Evolutionary conservation across 176 grass and related monocot genomes (phyloP).

Genomic region (Musa itinerans): DNA sequence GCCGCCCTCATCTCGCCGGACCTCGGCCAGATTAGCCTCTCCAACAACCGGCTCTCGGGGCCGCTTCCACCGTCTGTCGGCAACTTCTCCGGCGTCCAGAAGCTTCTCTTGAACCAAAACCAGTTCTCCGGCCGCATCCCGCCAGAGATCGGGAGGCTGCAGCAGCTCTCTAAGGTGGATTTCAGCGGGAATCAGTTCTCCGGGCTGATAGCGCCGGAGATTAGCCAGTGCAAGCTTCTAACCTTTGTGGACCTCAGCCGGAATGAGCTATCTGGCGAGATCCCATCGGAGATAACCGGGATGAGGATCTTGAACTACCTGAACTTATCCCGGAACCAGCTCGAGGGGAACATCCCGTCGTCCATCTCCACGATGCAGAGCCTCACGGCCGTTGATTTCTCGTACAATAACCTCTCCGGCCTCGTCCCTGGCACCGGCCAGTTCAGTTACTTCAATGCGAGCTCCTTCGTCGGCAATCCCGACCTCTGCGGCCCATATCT

Average conservation of each 20-base stretch:
- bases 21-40: constrained; percentile 12
- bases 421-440: constrained; percentile 62
- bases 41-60: constrained; percentile 20
- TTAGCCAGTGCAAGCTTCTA: constrained; percentile 10
- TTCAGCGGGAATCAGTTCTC: constrained; percentile 26
- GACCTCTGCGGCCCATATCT: constrained; percentile 66
- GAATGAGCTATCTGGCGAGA: constrained; percentile 30
- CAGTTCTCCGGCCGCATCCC: constrained; percentile 27
- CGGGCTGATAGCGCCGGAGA: constrained; percentile 13
- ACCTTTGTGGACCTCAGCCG: constrained; percentile 13
- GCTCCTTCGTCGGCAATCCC: constrained; percentile 63
- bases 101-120: constrained; percentile 20
- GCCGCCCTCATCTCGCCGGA: neutral
- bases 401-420: constrained; percentile 53
- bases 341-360: constrained; percentile 21
- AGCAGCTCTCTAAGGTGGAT: constrained; percentile 15
- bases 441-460: constrained; percentile 93
- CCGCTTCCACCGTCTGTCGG: constrained; percentile 19
- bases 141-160: constrained; percentile 18
- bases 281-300: constrained; percentile 22
- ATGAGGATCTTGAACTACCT: constrained; percentile 18
- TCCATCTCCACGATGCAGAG: constrained; percentile 21
- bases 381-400: constrained; percentile 36
- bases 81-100: constrained; percentile 20
- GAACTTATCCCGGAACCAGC: constrained; percentile 20